These are phyloP conservation scores for Penicillium dipodomyicola DNA, from an alignment of 495 filamentous ascomycete species.

Conservation along the genomic window DNA sequence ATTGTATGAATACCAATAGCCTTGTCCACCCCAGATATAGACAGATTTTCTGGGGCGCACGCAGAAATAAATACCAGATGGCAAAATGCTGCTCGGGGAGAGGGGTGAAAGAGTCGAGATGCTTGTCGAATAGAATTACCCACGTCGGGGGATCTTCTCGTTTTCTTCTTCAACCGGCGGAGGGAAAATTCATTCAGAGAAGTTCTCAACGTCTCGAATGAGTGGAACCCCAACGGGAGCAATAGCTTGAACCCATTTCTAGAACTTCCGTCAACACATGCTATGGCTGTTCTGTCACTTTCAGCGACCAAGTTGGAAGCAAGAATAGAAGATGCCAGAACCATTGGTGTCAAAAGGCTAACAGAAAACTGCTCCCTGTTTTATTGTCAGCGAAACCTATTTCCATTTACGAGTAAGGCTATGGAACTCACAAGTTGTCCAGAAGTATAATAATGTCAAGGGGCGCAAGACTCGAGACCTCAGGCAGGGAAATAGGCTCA, in stretches of 20 bases:
- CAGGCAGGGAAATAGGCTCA: slow-evolving; percentile 15
- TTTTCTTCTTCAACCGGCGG: slow-evolving; percentile 5
- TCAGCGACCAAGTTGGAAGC: slow-evolving; percentile 14
- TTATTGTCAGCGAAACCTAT: slow-evolving; percentile 9
- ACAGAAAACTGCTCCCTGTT: slow-evolving; percentile 17
- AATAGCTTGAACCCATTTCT: slow-evolving; percentile 17
- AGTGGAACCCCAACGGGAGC: slow-evolving; percentile 26
- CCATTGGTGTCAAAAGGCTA: slow-evolving; percentile 16
- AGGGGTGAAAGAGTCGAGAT: slow-evolving; percentile 15
- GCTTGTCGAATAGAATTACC: slow-evolving; percentile 14
- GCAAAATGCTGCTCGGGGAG: slow-evolving; percentile 21
- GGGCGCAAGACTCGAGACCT: slow-evolving; percentile 17
- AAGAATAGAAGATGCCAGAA: slow-evolving; percentile 18
- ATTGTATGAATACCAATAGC: slow-evolving; percentile 30
- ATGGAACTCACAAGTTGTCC: slow-evolving; percentile 20
- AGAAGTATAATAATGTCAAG: slow-evolving; percentile 29
- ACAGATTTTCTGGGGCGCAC: slow-evolving; percentile 4
- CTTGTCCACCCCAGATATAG: slow-evolving; percentile 19
- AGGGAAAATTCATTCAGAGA: slow-evolving; percentile 15
- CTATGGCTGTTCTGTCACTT: slow-evolving; percentile 23
- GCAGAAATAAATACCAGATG: slow-evolving; percentile 27
- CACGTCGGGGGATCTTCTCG: neutral
- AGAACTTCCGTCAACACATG: slow-evolving; percentile 13
- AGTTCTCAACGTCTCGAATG: slow-evolving; percentile 16
- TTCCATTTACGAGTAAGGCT: neutral